phyloP scores from a whole-genome alignment of 139 green algal genomes.

The Pycnococcus provasolii region DNA sequence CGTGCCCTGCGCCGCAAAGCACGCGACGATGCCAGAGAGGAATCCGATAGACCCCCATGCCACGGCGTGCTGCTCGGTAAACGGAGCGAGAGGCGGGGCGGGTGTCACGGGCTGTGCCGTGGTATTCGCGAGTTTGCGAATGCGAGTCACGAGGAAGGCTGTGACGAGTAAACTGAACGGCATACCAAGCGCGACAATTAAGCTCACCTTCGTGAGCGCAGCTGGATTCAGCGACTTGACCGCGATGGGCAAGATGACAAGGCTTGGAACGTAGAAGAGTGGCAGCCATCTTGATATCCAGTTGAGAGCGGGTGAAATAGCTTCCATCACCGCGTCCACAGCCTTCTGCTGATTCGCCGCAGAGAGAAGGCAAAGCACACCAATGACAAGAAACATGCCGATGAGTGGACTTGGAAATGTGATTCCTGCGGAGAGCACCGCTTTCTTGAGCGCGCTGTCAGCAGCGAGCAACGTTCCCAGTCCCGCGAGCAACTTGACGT shows the following conservation, averaged over 20 bases:
- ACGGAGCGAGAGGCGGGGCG: too few relatives aligned
- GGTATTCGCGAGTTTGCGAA: too few relatives aligned
- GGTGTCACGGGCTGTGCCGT: too few relatives aligned
- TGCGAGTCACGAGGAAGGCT: too few relatives aligned
- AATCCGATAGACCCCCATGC: too few relatives aligned
- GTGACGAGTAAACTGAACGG: too few relatives aligned
- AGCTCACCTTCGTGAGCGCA: neutral
- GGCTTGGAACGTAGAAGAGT: conserved; percentile 76
- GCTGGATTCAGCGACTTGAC: conserved; percentile 26
- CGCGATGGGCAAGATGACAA: conserved; percentile 65
- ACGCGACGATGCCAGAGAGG: too few relatives aligned
- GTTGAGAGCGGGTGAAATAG: conserved; percentile 44
- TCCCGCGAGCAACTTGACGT: neutral
- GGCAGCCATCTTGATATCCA: conserved; percentile 78
- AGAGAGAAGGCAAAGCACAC: conserved; percentile 31
- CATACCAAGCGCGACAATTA: too few relatives aligned
- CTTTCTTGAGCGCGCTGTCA: conserved; percentile 8
- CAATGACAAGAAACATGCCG: conserved; percentile 50
- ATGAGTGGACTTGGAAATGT: conserved; percentile 38
- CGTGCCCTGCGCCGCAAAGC: too few relatives aligned
- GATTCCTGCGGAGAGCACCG: conserved; percentile 8
- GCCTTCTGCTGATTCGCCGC: conserved; percentile 23
- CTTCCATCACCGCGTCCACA: conserved; percentile 20
- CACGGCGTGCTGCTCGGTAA: too few relatives aligned
- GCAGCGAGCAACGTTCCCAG: conserved; percentile 13